phyloP scores from a whole-genome alignment of 169 alveolate genomes.

The Babesia sp. region DNA sequence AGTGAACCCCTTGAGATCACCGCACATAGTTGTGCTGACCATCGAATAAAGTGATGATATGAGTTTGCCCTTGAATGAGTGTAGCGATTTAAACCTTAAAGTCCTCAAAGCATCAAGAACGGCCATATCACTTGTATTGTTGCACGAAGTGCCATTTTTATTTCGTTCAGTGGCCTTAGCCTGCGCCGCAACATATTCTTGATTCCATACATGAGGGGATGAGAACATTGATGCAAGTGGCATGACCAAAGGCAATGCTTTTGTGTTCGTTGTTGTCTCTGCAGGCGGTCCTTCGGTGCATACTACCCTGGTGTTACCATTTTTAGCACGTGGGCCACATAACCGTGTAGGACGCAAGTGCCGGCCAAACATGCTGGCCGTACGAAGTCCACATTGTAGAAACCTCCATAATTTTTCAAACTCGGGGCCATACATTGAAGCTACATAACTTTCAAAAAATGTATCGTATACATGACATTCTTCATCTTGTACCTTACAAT shows the following conservation, averaged over 20 bases:
- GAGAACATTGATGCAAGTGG: slow-evolving; percentile 43
- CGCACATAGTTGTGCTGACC: slow-evolving; percentile 48
- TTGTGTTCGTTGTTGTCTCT: background rate
- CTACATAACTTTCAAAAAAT: slow-evolving; percentile 27
- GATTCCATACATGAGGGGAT: slow-evolving; percentile 19
- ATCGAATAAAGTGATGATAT: slow-evolving; percentile 36
- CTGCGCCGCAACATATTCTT: slow-evolving; percentile 34
- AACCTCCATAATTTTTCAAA: slow-evolving; percentile 59
- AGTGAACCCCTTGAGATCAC: slow-evolving; percentile 25
- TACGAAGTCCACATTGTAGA: slow-evolving; percentile 42
- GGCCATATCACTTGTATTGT: background rate
- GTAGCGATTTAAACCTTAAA: slow-evolving; percentile 37
- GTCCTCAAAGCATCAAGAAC: slow-evolving; percentile 34
- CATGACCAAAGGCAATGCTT: slow-evolving; percentile 36
- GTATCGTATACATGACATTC: slow-evolving; percentile 39
- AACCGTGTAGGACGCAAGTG: background rate
- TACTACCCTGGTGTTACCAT: background rate
- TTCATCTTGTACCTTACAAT: slow-evolving; percentile 17
- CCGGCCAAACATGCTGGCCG: slow-evolving; percentile 13
- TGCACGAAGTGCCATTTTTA: background rate
- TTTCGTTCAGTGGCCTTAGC: background rate
- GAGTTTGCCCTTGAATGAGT: slow-evolving; percentile 46
- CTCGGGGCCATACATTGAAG: slow-evolving; percentile 36
- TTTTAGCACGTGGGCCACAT: background rate
- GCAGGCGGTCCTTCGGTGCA: background rate